Evolutionary conservation across 2,329 filamentous ascomycete genomes (phyloP).

Genomic region (Pestalotiopsis sp.): DNA sequence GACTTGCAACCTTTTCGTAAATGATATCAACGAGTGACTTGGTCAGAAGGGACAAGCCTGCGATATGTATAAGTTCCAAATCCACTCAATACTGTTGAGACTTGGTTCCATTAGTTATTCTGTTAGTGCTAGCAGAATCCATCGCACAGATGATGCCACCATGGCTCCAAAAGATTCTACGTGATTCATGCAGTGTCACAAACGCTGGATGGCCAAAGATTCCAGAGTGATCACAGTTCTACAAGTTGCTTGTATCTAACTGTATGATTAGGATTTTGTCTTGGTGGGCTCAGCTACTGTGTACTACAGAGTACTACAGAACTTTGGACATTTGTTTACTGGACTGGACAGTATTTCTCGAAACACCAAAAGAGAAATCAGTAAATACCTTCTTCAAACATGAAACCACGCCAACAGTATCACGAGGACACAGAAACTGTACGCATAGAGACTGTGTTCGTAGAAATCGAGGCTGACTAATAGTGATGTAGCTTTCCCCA

Average conservation of each 20-base stretch:
- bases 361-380: too few species aligned
- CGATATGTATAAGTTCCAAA: neutral
- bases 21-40: neutral
- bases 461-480: neutral
- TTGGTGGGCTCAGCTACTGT: neutral
- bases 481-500: neutral
- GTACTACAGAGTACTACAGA: too few species aligned
- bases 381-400: too few species aligned
- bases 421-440: neutral
- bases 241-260: neutral
- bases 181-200: neutral
- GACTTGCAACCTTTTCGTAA: neutral
- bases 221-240: neutral
- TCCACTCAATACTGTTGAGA: too few species aligned
- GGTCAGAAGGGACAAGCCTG: neutral
- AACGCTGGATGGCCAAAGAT: neutral
- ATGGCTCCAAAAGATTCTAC: neutral
- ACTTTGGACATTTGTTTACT: too few species aligned
- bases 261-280: neutral
- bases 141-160: neutral
- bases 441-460: neutral
- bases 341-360: too few species aligned
- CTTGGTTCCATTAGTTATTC: too few species aligned
- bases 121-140: too few species aligned
- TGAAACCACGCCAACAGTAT: neutral